Evolutionary conservation across 2,329 filamentous ascomycete species (phyloP), one percentile per base, ranked within the genome.

Genomic region (Aureobasidium mangrovei): DNA sequence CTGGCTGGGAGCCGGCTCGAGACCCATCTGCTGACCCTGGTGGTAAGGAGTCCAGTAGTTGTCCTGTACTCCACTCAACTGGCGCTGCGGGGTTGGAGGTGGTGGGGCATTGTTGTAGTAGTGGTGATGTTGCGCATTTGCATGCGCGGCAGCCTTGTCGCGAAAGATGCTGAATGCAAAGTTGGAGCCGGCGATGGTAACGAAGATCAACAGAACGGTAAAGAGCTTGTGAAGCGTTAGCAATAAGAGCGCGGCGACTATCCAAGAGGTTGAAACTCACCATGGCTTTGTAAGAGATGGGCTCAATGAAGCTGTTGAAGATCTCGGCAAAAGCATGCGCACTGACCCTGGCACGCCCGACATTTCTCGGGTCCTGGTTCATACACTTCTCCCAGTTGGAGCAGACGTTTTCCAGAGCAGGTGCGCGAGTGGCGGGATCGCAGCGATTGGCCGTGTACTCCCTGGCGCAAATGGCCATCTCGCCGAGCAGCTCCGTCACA

Each of bases 321-420:
- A 98, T 95, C 65, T 89, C 83, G 0, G 91, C 91, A 65, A 96
- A 86, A 28, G 91, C 93, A 64, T 88, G 85, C 4, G 89, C 91
- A 18, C 86, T 88, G 38, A 95, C 82, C 63, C 84, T 85, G 40
- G 91, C 85, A 36, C 85, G 78, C 60, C 88, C 90, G 54, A 95
- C 82, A 54, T 82, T 82, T 42, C 83, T 77, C 0, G 90, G 84
- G 64, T 96, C 88, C 60, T 85, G 82, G 60, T 84, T 83, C 88
- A 95, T 95, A 70, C 93, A 97, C 32, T 81, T 75, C 59, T 85
- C 83, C 91, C 91, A 97, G 58, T 84, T 80, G 33, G 83, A 79
- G 67, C 93, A 98, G 3, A 85, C 73, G 0, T 71, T 72, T 58
- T 85, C 80, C 61, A 97, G 74, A 0, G 86, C 88, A 0, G 91